Evolutionary conservation across 805 yeast genomes (phyloP).

Genomic region (Blastobotrys peoriensis): DNA sequence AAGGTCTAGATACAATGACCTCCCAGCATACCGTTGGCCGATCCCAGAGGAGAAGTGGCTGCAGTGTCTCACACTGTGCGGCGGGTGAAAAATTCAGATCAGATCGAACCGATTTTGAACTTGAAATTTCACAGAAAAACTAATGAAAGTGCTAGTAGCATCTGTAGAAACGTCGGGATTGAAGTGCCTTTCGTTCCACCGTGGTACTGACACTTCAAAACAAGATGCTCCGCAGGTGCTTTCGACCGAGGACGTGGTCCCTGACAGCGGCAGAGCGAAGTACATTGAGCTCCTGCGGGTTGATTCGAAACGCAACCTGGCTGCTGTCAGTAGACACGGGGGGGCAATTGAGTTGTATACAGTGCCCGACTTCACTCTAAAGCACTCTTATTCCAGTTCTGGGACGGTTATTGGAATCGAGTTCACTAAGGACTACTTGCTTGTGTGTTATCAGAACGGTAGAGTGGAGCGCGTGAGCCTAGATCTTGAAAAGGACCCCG

Average conservation of each 20-base stretch:
- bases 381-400: conserved; percentile 5
- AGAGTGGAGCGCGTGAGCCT: not conserved
- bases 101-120: too few species aligned
- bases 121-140: too few species aligned
- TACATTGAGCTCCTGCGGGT: conserved; percentile 25
- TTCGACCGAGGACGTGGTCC: conserved; percentile 35
- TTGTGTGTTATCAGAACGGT: not conserved
- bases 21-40: too few species aligned
- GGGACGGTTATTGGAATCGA: not conserved
- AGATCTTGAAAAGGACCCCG: not conserved
- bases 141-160: conserved; percentile 7
- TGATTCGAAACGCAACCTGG: conserved; percentile 3
- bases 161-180: conserved; percentile 5
- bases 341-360: conserved; percentile 21
- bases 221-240: conserved; percentile 62
- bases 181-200: conserved; percentile 44
- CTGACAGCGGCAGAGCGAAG: conserved; percentile 35
- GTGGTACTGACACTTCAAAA: conserved; percentile 75
- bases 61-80: too few species aligned
- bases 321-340: conserved; percentile 14
- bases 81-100: too few species aligned
- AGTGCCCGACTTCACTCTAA: conserved; percentile 13
- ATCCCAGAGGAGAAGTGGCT: too few species aligned
- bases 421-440: not conserved
- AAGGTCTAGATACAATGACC: too few species aligned